Conservation (phyloP, 495 filamentous ascomycete genomes). For the Cercophora scortea region DNA sequence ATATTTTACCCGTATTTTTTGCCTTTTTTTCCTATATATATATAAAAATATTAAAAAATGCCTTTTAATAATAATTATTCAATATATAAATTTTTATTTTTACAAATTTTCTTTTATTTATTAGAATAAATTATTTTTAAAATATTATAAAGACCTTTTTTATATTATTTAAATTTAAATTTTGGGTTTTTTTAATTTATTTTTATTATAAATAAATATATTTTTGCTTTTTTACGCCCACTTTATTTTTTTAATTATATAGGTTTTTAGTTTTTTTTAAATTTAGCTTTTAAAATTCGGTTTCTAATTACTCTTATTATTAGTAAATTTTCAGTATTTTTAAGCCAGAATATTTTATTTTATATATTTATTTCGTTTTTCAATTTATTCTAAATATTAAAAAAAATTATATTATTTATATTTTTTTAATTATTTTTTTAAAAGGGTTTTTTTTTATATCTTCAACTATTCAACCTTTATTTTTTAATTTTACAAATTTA, state of each 20-base stretch:
- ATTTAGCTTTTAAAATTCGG: background rate
- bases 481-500: background rate
- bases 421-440: background rate
- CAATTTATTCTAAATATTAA: background rate
- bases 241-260: background rate
- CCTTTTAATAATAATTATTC: no score
- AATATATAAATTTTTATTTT: no score
- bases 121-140: no score
- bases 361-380: background rate
- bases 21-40: no score
- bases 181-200: background rate
- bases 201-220: background rate
- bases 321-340: background rate
- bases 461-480: background rate
- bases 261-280: background rate
- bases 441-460: background rate
- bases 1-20: background rate
- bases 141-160: no score
- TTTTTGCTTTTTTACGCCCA: no score
- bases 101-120: no score
- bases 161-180: background rate
- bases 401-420: no score
- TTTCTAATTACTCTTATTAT: background rate
- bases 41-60: no score
- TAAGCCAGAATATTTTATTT: background rate